Conservation (phyloP, 78 protist genomes). For the Anaeramoeba flamelloides region DNA sequence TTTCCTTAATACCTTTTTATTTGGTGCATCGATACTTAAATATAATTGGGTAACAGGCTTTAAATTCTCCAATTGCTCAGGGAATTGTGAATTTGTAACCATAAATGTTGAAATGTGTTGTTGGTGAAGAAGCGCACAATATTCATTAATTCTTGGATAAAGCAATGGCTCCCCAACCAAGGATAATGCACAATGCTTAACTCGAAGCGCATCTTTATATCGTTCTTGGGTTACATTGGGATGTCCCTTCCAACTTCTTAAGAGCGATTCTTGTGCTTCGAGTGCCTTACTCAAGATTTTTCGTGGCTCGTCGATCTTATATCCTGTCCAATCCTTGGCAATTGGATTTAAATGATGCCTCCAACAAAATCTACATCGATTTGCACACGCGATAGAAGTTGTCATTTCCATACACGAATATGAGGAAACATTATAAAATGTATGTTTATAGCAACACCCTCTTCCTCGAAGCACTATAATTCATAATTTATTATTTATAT, state of each 20-base stretch:
- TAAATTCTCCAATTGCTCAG: slow-evolving; percentile 34
- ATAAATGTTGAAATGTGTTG: slow-evolving; percentile 55
- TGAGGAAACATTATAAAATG: slow-evolving; percentile 52
- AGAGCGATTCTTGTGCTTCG: slow-evolving; percentile 21
- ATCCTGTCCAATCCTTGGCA: slow-evolving; percentile 36
- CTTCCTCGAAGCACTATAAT: slow-evolving; percentile 59
- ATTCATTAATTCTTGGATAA: slow-evolving; percentile 60
- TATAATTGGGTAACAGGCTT: slow-evolving; percentile 68
- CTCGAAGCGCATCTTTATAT: slow-evolving; percentile 25
- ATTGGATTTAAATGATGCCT: slow-evolving; percentile 70
- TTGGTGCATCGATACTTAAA: slow-evolving; percentile 66
- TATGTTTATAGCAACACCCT: slow-evolving; percentile 74
- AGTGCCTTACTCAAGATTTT: slow-evolving; percentile 9
- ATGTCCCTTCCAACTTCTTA: slow-evolving; percentile 27
- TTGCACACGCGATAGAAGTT: slow-evolving; percentile 74
- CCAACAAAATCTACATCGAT: slow-evolving; percentile 88
- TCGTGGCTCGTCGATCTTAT: slow-evolving; percentile 40
- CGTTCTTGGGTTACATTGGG: slow-evolving; percentile 38
- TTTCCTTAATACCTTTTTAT: slow-evolving; percentile 1
- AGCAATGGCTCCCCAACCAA: slow-evolving; percentile 80
- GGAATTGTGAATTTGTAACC: slow-evolving; percentile 82
- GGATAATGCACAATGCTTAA: slow-evolving; percentile 65
- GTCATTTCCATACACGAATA: slow-evolving; percentile 67
- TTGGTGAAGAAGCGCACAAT: slow-evolving; percentile 39
- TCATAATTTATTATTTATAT: no score